phyloP scores from a whole-genome alignment of 495 filamentous ascomycete species.

The Tuber indicum region DNA sequence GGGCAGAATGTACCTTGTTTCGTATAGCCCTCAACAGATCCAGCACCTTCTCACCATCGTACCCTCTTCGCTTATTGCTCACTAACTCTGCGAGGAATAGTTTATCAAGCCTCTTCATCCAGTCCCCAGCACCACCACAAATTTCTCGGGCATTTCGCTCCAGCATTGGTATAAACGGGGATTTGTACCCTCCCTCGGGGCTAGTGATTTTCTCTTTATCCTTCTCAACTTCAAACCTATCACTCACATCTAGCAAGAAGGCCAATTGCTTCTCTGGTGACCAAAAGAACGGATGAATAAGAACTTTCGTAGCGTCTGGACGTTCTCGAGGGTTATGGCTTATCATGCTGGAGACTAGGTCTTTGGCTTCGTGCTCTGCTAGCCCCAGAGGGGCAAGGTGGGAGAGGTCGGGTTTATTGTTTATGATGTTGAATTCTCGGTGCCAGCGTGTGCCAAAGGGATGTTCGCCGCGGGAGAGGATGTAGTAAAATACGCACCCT shows the following conservation, averaged over 20 bases:
- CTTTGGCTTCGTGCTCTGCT: conserved; percentile 75
- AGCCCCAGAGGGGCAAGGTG: conserved; percentile 64
- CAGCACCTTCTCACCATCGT: conserved; percentile 71
- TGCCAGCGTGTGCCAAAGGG: conserved; percentile 93
- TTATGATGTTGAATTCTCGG: conserved; percentile 93
- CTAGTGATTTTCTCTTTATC: conserved; percentile 66
- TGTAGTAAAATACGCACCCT: conserved; percentile 93
- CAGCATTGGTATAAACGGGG: conserved; percentile 56
- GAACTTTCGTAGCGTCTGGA: conserved; percentile 66
- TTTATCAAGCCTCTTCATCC: conserved; percentile 63
- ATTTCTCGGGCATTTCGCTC: conserved; percentile 53
- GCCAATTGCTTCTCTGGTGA: conserved; percentile 71
- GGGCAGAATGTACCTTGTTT: conserved; percentile 58
- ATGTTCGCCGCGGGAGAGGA: conserved; percentile 82
- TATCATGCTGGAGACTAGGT: conserved; percentile 81
- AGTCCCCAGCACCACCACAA: conserved; percentile 58
- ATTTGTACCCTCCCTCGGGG: conserved; percentile 57
- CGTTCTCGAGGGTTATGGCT: conserved; percentile 61
- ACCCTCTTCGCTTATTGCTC: conserved; percentile 85
- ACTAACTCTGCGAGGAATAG: conserved; percentile 75
- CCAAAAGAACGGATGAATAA: conserved; percentile 98
- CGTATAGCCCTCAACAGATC: conserved; percentile 82
- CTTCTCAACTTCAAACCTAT: conserved; percentile 88
- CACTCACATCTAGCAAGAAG: conserved; percentile 88
- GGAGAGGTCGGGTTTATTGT: conserved; percentile 64